Evolutionary conservation across 2,329 filamentous ascomycete genomes (phyloP).

Genomic region (Bimuria novae-zelandiae): DNA sequence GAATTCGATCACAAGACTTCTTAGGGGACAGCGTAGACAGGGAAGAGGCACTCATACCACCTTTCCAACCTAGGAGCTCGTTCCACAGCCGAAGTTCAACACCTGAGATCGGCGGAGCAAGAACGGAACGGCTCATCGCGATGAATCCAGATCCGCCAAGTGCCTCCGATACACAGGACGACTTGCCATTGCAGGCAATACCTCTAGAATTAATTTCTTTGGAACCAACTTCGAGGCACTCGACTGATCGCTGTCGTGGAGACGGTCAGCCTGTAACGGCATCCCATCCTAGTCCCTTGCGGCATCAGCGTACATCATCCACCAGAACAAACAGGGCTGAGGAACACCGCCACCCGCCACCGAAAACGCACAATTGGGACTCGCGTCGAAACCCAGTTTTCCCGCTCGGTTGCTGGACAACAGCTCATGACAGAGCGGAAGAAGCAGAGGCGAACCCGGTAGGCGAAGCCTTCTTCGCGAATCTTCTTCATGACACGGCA

Average conservation of each 20-base stretch:
- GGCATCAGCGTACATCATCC: not conserved
- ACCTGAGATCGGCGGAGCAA: not conserved
- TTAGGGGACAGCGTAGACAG: not conserved
- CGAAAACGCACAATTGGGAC: not conserved
- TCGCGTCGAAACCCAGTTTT: not conserved
- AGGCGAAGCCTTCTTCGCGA: not conserved
- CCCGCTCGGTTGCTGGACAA: not conserved
- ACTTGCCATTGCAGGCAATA: not conserved
- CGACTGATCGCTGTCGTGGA: not conserved
- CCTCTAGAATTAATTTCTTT: not conserved
- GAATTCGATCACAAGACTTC: not conserved
- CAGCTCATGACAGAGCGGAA: not conserved
- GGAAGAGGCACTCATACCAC: not conserved
- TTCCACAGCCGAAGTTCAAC: not conserved
- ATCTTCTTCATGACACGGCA: not conserved
- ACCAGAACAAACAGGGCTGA: not conserved
- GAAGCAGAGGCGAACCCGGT: not conserved
- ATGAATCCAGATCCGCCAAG: conserved; percentile 1
- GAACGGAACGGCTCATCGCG: not conserved
- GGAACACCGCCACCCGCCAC: not conserved
- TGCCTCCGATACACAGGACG: not conserved
- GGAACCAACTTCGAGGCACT: not conserved
- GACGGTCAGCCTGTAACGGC: not conserved
- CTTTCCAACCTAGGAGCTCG: not conserved
- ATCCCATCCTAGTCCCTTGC: not conserved